Evolutionary conservation across 2,329 filamentous ascomycete species (phyloP), one percentile per base, ranked within the genome.

Genomic region (Diplodia scrobiculata): DNA sequence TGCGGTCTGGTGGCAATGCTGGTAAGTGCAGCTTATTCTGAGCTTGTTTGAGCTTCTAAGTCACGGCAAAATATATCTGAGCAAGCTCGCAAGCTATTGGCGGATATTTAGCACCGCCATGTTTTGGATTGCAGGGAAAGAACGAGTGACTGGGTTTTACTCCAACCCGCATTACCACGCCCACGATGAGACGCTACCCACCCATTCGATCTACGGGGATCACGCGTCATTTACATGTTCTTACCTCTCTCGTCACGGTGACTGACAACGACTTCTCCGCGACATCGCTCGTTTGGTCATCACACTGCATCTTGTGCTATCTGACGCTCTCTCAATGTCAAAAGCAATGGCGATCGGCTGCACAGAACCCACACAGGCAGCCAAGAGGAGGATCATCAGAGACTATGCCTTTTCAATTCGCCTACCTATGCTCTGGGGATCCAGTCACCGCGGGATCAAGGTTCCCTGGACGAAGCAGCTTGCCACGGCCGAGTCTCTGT

Each of bases 1-100:
- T n/a, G 21, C 19, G n/a, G 45, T 21, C 17, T 13, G 21, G 14
- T 32, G 38, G 25, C 29, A 34, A 47, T 25, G 25, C 29, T 17
- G n/a, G 9, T 13, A 21, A 9, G 21, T 10, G 55, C 55, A 48
- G 5, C 21, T 21, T 13, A 41, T 25, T 21, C 17, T 32, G 55
- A 48, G 55, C 55, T 60, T 60, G 38, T 32, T 48, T 48, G 17
- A 34, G 55, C 25, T 59, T 41, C 25, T 45, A n/a, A 32, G 25
- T 27, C 27, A 25, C 21, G 5, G 21, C 27, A 59, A n/a, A 17
- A 47, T 36, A 11, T 2, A 48, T 1, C 25, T 32, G 2, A 32
- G 10, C 10, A 17, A 32, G 19, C n/a, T 32, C 5, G 55, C 38
- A 60, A 17, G 17, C 25, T 48, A 60, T 60, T 60, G 55, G 55